Base-by-base conservation (phyloP, 352 stramenopile species). In the Globisporangium emineosum region DNA sequence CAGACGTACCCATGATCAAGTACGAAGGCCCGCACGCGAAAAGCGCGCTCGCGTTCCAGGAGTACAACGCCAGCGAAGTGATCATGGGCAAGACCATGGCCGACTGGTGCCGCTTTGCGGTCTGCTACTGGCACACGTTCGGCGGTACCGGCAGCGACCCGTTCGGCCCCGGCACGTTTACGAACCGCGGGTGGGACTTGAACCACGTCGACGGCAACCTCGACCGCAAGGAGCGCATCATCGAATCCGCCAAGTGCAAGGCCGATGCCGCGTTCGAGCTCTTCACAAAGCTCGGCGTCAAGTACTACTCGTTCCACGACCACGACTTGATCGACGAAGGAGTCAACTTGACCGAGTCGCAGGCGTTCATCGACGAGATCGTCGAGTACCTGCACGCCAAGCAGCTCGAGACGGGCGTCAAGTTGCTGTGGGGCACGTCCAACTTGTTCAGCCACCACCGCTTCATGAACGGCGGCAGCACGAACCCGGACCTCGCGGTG, bases 251-350 rank as follows among this genome's bases (percentile, higher is more conserved):
- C 54, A 90, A 90, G 67, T 75, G 83, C 58, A 83, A 85, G 57
- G 78, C 82, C 47, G 81, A 94, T 70, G 89, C 87, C 8, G 83
- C 84, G 49, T 97, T 97, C 72, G 89, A 97, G 76, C 73, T 96
- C 52, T 91, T 96, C 69, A 86, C 72, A 32, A 94, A 94, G 68
- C 76, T 97, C 17, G 89, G 86, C 54, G 77, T 95, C 32, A 72
- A 81, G 57, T 95, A 76, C 69, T 97, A 93, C 75, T 88, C 80
- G 65, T 97, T 96, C 73, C 87, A 96, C 66, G 89, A 97, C 73
- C 62, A 77, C 30, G 88, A 96, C 53, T 60, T 96, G 15, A 64
- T 89, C n/a, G 77, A 75, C 13, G 84, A 95, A 66, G 84, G 83
- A 42, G 68, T 60, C 0, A 78, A 88, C 56, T 75, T 91, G 37